phyloP scores from a whole-genome alignment of 192 early-diverging fungal genomes.

The Linnemannia schmuckeri region DNA sequence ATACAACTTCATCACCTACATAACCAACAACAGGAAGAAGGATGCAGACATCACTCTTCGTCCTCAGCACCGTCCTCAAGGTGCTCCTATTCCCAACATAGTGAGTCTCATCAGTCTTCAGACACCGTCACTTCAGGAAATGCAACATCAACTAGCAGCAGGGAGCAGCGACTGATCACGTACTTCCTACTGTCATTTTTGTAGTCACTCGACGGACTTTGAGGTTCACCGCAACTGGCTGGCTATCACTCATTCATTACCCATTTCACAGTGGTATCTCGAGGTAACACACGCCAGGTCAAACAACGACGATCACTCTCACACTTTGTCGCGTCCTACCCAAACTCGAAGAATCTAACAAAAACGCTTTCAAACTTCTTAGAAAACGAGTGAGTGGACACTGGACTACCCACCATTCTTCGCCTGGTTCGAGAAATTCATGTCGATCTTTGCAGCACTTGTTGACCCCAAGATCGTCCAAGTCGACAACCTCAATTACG shows the following conservation, averaged over 20 bases:
- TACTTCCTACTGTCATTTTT: too few relatives aligned
- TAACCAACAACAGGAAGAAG: neutral
- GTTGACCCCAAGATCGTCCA: conserved; percentile 84
- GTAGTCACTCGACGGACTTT: conserved; percentile 95
- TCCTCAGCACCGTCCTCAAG: conserved; percentile 65
- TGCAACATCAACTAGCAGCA: neutral
- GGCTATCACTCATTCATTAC: conserved; percentile 89
- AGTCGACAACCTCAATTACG: conserved; percentile 77
- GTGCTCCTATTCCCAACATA: conserved; percentile 82
- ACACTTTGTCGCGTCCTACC: neutral
- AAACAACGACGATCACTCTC: neutral
- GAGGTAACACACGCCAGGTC: conserved; percentile 65
- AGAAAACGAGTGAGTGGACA: conserved; percentile 91
- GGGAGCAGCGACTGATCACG: neutral
- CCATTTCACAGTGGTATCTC: conserved; percentile 88
- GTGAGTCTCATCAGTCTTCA: conserved; percentile 49
- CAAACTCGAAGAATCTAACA: neutral
- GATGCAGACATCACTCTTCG: conserved; percentile 59
- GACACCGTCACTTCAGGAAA: neutral
- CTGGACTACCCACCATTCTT: conserved; percentile 99
- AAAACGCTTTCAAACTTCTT: neutral
- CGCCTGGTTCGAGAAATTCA: conserved; percentile 92
- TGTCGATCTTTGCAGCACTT: conserved; percentile 70
- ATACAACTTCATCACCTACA: neutral
- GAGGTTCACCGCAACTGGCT: conserved; percentile 99